phyloP scores from a whole-genome alignment of 1,284 basidiomycete genomes.

The Athelia psychrophila region DNA sequence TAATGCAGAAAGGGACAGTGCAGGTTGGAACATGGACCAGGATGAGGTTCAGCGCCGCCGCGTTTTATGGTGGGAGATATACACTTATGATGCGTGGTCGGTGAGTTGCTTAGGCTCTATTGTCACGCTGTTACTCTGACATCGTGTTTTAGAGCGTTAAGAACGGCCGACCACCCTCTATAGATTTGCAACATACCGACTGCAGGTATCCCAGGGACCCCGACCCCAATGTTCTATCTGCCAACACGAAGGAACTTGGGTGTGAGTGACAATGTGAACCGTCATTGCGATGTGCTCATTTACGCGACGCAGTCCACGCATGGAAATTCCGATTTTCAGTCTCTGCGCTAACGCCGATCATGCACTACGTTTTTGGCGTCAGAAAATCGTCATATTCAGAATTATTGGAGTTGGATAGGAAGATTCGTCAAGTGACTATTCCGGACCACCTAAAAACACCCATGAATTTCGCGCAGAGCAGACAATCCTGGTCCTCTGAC shows the following conservation, averaged over 20 bases:
- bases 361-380: slow-evolving; percentile 37
- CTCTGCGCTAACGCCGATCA: slow-evolving; percentile 39
- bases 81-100: slow-evolving; percentile 46
- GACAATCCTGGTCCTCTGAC: slow-evolving; percentile 37
- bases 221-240: slow-evolving; percentile 23
- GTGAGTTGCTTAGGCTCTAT: too few species aligned
- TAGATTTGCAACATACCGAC: slow-evolving; percentile 43
- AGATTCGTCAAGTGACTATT: slow-evolving; percentile 41
- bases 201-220: slow-evolving; percentile 48
- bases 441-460: too few species aligned
- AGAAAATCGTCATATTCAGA: slow-evolving; percentile 34
- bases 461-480: slow-evolving; percentile 23
- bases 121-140: too few species aligned
- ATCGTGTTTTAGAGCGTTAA: slow-evolving; percentile 48
- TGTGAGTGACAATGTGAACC: too few species aligned
- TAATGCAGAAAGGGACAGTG: slow-evolving; percentile 47
- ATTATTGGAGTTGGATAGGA: slow-evolving; percentile 43
- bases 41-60: slow-evolving; percentile 49
- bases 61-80: slow-evolving; percentile 54
- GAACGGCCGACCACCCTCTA: slow-evolving; percentile 43
- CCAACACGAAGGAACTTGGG: slow-evolving; percentile 35
- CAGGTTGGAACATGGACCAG: slow-evolving; percentile 43
- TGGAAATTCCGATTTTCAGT: slow-evolving; percentile 50
- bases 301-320: slow-evolving; percentile 43
- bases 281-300: too few species aligned